Evolutionary conservation across 2,329 filamentous ascomycete species (phyloP), one percentile per base, ranked within the genome.

Genomic region (Ophiocordyceps camponoti-floridani): DNA sequence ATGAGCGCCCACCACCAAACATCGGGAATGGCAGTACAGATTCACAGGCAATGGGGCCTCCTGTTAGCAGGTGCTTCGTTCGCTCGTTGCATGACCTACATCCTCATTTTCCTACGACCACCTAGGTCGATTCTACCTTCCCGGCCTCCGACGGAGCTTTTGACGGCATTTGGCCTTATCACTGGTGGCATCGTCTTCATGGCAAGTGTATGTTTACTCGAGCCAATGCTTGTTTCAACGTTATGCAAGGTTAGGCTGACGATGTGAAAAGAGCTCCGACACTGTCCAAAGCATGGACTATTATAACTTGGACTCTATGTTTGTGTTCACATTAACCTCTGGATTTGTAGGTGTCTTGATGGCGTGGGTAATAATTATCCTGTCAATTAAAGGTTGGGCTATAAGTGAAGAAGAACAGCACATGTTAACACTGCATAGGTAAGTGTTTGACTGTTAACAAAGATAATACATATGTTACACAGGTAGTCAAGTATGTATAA

Each of bases 21-120:
- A 27, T 84, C 78, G 47, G 85, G 86, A 80, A 72, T 87, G 42
- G 89, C 86, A 10, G 84, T 79, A 52, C 94, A 91, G 84, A 75
- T 96, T 43, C 89, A 96, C 64, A 81, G 81, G 57, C 88, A 95
- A 62, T 96, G 89, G 89, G 89, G 89, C 26, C 79, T 78, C 54
- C 72, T 96, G 51, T 72, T 96, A 44, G 73, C 84, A 42, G 86
- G 81, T 26, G 88, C 86, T 45, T 81, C 87, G 0, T 70, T 93
- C 47, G 79, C 86, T 23, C 77, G 89, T 42, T 78, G 71, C 2
- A 64, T 84, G 46, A 94, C 87, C 7, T 96, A 95, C 58, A 61
- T 91, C 5, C 63, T 88, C 38, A 63, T 85, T 47, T 96, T 82
- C 60, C 65, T 95, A 44, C 79, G 78, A 51, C 87, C 88, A 14